phyloP scores from a whole-genome alignment of 176 grass and related monocot species.

The Zizania latifolia region DNA sequence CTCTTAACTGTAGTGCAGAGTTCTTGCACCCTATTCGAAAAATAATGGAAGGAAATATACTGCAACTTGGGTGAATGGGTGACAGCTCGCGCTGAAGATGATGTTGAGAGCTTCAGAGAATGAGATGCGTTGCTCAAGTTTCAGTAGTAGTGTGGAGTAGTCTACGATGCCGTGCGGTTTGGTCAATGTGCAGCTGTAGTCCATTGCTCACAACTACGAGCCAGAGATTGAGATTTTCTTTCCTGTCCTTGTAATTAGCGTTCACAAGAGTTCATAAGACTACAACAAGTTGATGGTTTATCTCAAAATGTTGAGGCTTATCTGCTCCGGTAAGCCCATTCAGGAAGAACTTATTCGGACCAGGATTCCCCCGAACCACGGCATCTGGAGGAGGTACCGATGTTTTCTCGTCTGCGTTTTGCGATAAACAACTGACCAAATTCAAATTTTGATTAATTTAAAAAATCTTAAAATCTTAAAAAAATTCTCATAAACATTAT shows the following conservation, averaged over 20 bases:
- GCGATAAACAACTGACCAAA: too few relatives aligned
- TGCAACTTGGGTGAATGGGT: background rate
- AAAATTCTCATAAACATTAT: too few relatives aligned
- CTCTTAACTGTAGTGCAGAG: background rate
- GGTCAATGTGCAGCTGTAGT: constrained; percentile 29
- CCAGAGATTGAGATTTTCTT: background rate
- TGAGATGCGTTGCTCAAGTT: constrained; percentile 3
- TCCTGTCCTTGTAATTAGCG: background rate
- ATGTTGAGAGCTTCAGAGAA: background rate
- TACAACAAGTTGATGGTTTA: background rate
- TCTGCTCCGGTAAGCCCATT: too few relatives aligned
- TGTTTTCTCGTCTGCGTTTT: too few relatives aligned
- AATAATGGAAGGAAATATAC: background rate
- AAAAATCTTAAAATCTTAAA: too few relatives aligned
- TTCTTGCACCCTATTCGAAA: too few relatives aligned
- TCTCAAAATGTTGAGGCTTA: background rate
- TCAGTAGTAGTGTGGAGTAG: background rate
- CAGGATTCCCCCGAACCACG: too few relatives aligned
- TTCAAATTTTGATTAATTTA: too few relatives aligned
- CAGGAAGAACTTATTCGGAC: too few relatives aligned
- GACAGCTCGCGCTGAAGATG: background rate
- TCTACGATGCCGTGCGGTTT: background rate
- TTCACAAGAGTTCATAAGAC: background rate
- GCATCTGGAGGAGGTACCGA: too few relatives aligned
- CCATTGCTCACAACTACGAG: background rate